Evolutionary conservation across 352 stramenopile species (phyloP), one percentile per base, ranked within the genome.

Genomic region (Elongisporangium undulatum): DNA sequence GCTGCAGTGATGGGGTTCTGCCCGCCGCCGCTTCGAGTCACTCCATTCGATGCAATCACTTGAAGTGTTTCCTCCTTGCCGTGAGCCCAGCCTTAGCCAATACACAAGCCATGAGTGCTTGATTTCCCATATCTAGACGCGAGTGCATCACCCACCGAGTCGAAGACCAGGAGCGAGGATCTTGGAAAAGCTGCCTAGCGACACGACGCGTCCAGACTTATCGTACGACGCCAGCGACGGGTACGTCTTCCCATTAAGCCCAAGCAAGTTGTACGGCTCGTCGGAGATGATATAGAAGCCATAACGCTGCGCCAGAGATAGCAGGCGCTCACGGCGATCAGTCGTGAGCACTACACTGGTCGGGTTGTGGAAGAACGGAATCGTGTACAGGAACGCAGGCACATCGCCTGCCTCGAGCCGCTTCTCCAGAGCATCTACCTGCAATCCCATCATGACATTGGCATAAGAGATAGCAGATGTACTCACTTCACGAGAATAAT

Each of bases 111-210:
- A 51, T 51, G 24, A 34, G 24, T 34, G 3, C 7, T 15, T 4
- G 8, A 15, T 2, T 21, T 52, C 9, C 24, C n/a, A 20, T 21
- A 57, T 10, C 17, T 4, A 57, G 29, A 41, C 29, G 29, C 29
- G 29, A 41, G 29, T 8, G 21, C 3, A 51, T 0, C 38, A 58
- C 67, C 63, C 92, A 80, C 94, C 94, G 9, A 96, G 71, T 51
- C 94, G 84, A 29, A 98, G 73, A 39, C 90, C 92, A 22, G 92
- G 94, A 26, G 87, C 76, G 22, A 97, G 84, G 51, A 98, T 98
- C 75, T 98, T 98, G n/a, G 92, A 97, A 58, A 98, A 98, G 58
- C 85, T 97, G 20, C 88, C 91, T 15, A 98, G 74, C 50, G 91
- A 95, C 20, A 97, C 65, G 57, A 94, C 75, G 6, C 72, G 52